Evolutionary conservation across 2,329 filamentous ascomycete genomes (phyloP), one percentile per base, ranked within the genome.

Genomic region (Cryphonectria japonica): DNA sequence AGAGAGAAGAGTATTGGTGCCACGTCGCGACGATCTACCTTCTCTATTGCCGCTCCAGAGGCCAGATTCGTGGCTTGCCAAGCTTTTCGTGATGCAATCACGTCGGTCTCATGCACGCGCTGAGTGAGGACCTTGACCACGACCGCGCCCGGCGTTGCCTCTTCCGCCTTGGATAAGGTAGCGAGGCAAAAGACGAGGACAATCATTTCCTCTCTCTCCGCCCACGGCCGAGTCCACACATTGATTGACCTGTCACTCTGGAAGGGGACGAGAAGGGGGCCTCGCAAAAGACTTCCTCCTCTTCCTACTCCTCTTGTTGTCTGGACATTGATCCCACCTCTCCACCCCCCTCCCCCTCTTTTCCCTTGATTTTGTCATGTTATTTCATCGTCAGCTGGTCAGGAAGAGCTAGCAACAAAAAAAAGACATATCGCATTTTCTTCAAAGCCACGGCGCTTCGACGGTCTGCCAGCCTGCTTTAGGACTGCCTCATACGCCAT

Each of bases 361-460:
- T 9, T 39, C 22, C 7, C 7, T 11, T 50, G 46, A 34, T 19
- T 26, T 32, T 59, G 29, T 32, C 54, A 19, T 32, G 19, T 32
- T n/a, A 32, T n/a, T 32, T 19, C 11, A 59, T 59, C 14, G 16
- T 19, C 14, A 59, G 26, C 54, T 26, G 52, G 4, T 57, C 26
- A 59, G 54, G 52, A 8, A 34, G 39, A 19, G 39, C 61, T 6
- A 22, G 41, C 26, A 26, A 26, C 26, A 26, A 6, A 34, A n/a
- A 43, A 43, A 26, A 62, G 60, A 39, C 61, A 46, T 3, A 19
- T 59, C 26, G 29, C 14, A 32, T 32, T 22, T 13, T 64, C 11
- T 22, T 46, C 26, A 64, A 29, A 43, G 61, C 61, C n/a, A 64
- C 61, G 37, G 37, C 37, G 41, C 61, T 64, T 64, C 61, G 61